Base-by-base conservation (phyloP, 1,284 basidiomycete genomes). In the Moesziomyces antarcticus region DNA sequence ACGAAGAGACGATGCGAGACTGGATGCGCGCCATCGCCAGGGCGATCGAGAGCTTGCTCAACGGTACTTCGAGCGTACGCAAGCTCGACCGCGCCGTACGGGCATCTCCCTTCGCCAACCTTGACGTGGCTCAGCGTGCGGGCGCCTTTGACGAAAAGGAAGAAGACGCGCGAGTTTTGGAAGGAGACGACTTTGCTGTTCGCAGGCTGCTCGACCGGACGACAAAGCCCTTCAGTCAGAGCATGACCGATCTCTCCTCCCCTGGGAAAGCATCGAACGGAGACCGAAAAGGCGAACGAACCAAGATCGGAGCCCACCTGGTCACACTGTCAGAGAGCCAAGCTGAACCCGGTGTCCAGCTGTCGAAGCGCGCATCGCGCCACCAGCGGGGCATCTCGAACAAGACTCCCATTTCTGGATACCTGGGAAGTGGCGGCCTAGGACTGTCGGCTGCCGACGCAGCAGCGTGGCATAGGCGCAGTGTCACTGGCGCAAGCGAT, bases 11-110 rank as follows among this genome's bases (percentile, higher is more conserved):
- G 49, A 86, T 87, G 84, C 82, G 85, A 50, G 84, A 85, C 53
- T 88, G 87, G 87, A 83, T 87, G 30, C 83, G 85, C 43, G 85
- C 87, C 6, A 87, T 88, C 51, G 84, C 84, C 43, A 86, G 86
- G 54, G 86, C 87, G 24, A 87, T 88, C 56, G 87, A 88, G 76
- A 86, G 86, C 43, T 77, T 86, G 44, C 82, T 88, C 60, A 87
- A 88, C 74, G 87, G 84, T 11, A 80, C 79, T 1, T 78, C 75
- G 18, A 79, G 75, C 37, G 73, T 80, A 5, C 74, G 79, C 45
- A 78, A 79, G 57, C 62, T 79, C 18, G 79, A 80, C 50, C 64
- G 78, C 48, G 77, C 64, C 7, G 57, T 73, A 9, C 51, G 60
- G 21, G 67, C 58, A 18, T 53, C 60, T 5, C 70, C 64, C 9